These are phyloP conservation scores for Nemania diffusa DNA, from an alignment of 2,329 filamentous ascomycete genomes.

Conservation along the genomic window DNA sequence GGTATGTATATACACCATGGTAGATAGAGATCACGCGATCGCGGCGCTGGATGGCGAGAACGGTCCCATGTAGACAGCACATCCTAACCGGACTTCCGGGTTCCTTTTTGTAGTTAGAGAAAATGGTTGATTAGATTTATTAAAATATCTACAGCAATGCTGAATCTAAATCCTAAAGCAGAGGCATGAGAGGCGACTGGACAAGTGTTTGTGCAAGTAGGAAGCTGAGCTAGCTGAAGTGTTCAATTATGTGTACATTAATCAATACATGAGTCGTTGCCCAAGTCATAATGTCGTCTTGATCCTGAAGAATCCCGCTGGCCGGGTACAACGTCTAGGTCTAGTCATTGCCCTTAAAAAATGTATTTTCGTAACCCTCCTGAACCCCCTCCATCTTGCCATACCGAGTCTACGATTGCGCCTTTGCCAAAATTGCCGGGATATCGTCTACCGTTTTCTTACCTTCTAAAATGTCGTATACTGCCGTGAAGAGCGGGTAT, in stretches of 20 bases:
- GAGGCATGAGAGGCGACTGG: not conserved
- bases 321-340: slow-evolving; percentile 23
- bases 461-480: slow-evolving; percentile 83
- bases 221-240: not conserved
- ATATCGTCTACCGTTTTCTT: slow-evolving; percentile 83
- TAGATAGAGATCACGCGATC: slow-evolving; percentile 34
- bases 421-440: slow-evolving; percentile 68
- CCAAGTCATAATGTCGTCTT: slow-evolving; percentile 23
- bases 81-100: slow-evolving; percentile 6
- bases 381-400: not conserved
- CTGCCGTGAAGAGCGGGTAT: slow-evolving; percentile 92
- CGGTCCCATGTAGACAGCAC: slow-evolving; percentile 9
- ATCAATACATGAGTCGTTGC: slow-evolving; percentile 9
- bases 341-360: slow-evolving; percentile 20
- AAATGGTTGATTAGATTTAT: no score
- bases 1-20: not conserved
- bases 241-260: slow-evolving; percentile 12
- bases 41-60: slow-evolving; percentile 32
- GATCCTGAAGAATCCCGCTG: slow-evolving; percentile 9
- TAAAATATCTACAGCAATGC: no score
- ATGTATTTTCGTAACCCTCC: slow-evolving; percentile 19
- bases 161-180: not conserved
- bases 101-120: not conserved
- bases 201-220: not conserved
- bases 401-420: slow-evolving; percentile 36